Evolutionary conservation across 2,329 filamentous ascomycete genomes (phyloP).

Genomic region (Exutisphaerella laricina): DNA sequence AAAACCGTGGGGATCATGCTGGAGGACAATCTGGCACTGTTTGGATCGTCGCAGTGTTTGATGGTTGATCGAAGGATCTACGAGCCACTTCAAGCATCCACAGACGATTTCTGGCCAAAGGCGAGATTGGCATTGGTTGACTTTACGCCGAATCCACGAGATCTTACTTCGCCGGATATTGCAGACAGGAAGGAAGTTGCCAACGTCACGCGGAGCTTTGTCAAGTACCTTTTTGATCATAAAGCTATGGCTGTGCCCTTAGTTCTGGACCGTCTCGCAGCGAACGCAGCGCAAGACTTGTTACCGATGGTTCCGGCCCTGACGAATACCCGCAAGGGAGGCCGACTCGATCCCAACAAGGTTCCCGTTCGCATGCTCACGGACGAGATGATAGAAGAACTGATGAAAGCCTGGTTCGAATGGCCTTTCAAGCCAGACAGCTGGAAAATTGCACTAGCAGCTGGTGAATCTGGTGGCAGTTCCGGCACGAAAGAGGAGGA

Average conservation of each 20-base stretch:
- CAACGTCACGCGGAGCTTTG: slow-evolving; percentile 39
- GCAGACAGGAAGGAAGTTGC: slow-evolving; percentile 20
- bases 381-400: slow-evolving; percentile 51
- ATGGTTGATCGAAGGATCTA: slow-evolving; percentile 64
- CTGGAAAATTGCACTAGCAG: slow-evolving; percentile 20
- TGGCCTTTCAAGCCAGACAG: slow-evolving; percentile 55
- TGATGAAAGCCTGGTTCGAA: slow-evolving; percentile 55
- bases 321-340: slow-evolving; percentile 46
- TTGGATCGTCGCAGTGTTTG: slow-evolving; percentile 35
- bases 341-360: slow-evolving; percentile 37
- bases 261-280: slow-evolving; percentile 51
- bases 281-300: slow-evolving; percentile 55
- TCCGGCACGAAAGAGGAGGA: background rate
- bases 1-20: slow-evolving; percentile 6
- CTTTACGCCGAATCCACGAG: slow-evolving; percentile 52
- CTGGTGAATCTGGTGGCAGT: background rate
- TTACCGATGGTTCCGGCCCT: slow-evolving; percentile 46
- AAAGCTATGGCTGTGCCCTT: slow-evolving; percentile 37
- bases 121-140: slow-evolving; percentile 57
- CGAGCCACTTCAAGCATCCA: slow-evolving; percentile 59
- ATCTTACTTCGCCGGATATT: slow-evolving; percentile 30
- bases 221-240: slow-evolving; percentile 41
- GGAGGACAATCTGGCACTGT: slow-evolving; percentile 24
- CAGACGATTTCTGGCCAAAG: slow-evolving; percentile 61
- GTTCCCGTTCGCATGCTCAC: slow-evolving; percentile 49